phyloP scores from a whole-genome alignment of 2,329 filamentous ascomycete species.

The Fusarium chuoi region DNA sequence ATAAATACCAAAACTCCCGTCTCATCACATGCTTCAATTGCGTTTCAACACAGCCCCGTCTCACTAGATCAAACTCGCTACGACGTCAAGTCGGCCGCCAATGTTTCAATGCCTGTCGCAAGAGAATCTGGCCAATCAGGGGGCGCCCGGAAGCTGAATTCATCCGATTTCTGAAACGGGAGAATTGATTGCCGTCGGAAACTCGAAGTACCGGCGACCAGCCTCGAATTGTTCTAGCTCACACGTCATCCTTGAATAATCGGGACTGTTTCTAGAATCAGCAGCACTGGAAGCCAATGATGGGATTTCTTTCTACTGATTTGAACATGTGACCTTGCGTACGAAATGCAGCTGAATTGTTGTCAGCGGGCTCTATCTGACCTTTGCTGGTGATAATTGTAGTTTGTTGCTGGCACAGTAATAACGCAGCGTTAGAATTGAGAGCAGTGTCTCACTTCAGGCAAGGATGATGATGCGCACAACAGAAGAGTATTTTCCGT shows the following conservation, averaged over 20 bases:
- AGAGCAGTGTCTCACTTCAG: too few relatives aligned
- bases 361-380: fast-evolving
- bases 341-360: neutral
- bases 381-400: neutral
- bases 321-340: neutral
- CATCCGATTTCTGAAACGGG: neutral
- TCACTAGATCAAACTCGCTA: neutral
- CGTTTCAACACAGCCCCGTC: constrained; percentile 21
- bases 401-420: neutral
- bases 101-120: neutral
- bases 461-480: neutral
- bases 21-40: constrained; percentile 25
- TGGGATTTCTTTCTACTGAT: fast-evolving
- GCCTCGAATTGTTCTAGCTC: neutral
- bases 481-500: neutral
- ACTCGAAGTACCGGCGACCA: constrained; percentile 7
- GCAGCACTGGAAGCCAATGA: neutral
- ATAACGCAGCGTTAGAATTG: neutral
- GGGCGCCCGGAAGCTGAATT: neutral
- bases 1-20: neutral
- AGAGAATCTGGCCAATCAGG: neutral
- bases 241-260: constrained; percentile 1
- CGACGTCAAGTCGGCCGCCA: constrained; percentile 1
- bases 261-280: neutral
- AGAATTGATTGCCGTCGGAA: constrained; percentile 12